Evolutionary conservation across 2,329 filamentous ascomycete species (phyloP).

Genomic region (Talaromyces sp.): DNA sequence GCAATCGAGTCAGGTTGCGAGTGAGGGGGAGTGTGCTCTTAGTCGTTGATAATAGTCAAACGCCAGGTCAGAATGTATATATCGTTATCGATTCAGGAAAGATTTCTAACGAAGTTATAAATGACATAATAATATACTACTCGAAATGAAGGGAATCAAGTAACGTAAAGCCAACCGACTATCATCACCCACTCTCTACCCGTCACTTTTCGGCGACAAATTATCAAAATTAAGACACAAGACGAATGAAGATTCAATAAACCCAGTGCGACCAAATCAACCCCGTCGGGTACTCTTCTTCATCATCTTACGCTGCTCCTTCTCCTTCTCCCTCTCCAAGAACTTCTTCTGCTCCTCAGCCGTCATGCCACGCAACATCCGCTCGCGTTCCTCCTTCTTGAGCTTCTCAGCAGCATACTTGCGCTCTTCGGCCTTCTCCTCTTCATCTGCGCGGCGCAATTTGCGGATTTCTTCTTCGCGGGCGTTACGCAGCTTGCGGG

Average conservation of each 20-base stretch:
- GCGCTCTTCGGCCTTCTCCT: conserved; percentile 61
- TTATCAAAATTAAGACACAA: conserved; percentile 8
- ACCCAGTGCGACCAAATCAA: not conserved
- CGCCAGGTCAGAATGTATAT: no score
- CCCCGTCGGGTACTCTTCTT: conserved; percentile 48
- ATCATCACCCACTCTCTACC: not conserved
- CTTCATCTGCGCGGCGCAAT: conserved; percentile 75
- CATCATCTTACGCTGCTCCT: conserved; percentile 60
- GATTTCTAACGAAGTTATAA: not conserved
- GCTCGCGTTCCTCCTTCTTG: conserved; percentile 87
- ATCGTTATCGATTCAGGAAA: not conserved
- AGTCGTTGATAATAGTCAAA: conserved; percentile 18
- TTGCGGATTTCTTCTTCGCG: conserved; percentile 77
- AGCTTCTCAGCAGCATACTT: conserved; percentile 53
- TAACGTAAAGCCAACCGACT: not conserved
- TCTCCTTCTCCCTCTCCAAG: conserved; percentile 74
- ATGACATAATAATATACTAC: conserved; percentile 9
- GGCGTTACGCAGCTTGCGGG: conserved; percentile 73
- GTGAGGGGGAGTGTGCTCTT: conserved; percentile 33
- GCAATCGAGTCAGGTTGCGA: conserved; percentile 28
- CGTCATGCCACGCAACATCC: conserved; percentile 69
- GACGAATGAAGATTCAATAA: conserved; percentile 2
- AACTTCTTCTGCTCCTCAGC: conserved; percentile 84
- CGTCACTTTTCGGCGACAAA: not conserved
- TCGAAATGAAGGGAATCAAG: conserved; percentile 8